phyloP scores from a whole-genome alignment of 75 land plant species.

The Pinus tabuliformis region DNA sequence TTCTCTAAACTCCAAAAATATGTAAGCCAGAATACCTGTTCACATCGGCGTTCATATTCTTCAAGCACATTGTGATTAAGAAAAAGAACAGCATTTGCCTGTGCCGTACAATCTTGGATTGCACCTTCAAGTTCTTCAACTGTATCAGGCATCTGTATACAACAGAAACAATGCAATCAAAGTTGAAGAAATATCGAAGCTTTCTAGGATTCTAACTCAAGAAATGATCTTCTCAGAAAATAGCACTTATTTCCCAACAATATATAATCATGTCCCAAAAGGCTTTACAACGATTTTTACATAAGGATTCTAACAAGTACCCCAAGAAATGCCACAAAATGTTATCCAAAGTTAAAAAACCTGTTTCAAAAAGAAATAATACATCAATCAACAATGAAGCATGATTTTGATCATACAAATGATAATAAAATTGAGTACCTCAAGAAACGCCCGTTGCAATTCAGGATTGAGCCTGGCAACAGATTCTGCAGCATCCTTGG shows the following conservation, averaged over 20 bases:
- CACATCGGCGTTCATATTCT: conserved; percentile 81
- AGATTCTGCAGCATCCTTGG: conserved; percentile 75
- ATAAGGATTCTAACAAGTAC: background rate
- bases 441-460: conserved; percentile 60
- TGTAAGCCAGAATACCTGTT: conserved; percentile 27
- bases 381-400: background rate
- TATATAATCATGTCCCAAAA: background rate
- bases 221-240: background rate
- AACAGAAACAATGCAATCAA: background rate
- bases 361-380: background rate
- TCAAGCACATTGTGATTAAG: conserved; percentile 74
- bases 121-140: conserved; percentile 93
- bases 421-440: conserved; percentile 35
- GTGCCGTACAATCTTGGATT: conserved; percentile 66
- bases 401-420: too few species aligned
- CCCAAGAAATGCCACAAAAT: background rate
- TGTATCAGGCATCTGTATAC: conserved; percentile 87
- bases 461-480: conserved; percentile 73
- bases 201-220: background rate
- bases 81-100: conserved; percentile 88
- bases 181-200: background rate
- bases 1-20: background rate
- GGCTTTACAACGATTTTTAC: background rate
- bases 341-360: too few species aligned
- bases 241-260: background rate